Evolutionary conservation across 805 yeast species (phyloP), one percentile per base, ranked within the genome.

Genomic region (Candida chilensis): DNA sequence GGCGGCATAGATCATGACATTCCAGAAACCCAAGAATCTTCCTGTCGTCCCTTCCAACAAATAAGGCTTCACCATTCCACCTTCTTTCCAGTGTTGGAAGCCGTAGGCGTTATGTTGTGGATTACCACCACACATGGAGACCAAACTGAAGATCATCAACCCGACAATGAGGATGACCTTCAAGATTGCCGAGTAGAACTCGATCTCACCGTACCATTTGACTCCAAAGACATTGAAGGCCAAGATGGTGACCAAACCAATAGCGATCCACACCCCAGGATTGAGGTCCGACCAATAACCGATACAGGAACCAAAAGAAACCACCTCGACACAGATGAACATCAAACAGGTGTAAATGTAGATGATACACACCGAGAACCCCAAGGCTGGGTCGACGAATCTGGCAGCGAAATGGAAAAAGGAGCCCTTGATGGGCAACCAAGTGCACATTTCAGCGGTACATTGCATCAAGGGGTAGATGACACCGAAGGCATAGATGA

Each of bases 141-240:
- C 38, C 32, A 60, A 51, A 7, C 57, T 51, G 40, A 57, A 59
- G 12, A 50, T 37, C 44, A 60, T 48, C 36, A 61, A 52, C 4
- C 64, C 66, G 27, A 59, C 47, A 34, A 57, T 56, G 29, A 57
- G 44, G 2, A 58, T 34, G 16, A 60, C 54, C 37, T 61, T 61
- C 20, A 57, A 54, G 32, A 60, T 39, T 18, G 62, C 51, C 25
- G 58, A 42, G 57, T 59, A 57, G 29, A 60, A 60, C 36, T 61
- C 67, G 25, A 49, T 41, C 35, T 61, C 67, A 20, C 68, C 95
- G 42, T 79, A 85, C 37, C 69, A 67, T 26, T 61, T 61, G 16
- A 85, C 94, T 0, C 90, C 87, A 44, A 80, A 75, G 7, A 82
- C 47, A 37, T 55, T 54, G 40, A 56, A 51, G 7, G 45, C 27